Evolutionary conservation across 495 filamentous ascomycete species (phyloP), one percentile per base, ranked within the genome.

Genomic region (Neurospora intermedia): DNA sequence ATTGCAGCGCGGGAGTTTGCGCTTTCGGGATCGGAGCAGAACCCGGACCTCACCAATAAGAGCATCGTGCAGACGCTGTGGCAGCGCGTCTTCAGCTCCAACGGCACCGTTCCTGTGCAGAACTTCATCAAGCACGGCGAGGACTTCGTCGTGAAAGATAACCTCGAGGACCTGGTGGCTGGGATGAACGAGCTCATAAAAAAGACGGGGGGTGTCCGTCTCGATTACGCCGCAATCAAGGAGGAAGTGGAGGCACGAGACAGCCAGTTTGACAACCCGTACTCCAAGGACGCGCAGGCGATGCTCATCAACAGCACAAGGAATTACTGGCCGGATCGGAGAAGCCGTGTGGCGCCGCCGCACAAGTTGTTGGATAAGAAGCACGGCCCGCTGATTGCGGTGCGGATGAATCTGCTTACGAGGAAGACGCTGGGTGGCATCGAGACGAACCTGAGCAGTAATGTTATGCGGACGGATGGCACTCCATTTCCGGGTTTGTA

Each of bases 11-110:
- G 83, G 43, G 85, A 87, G 76, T 87, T 87, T 62, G 84, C 83
- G 43, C 82, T 87, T 16, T 87, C 85, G 0, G 85, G 85, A 10
- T 87, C 85, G 1, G 85, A 87, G 74, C 85, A 87, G 74, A 87
- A 87, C 80, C 83, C 83, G 10, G 85, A 87, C 75, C 59, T 87
- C n/a, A 85, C 85, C 7, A 75, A 54, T 78, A 87, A 87, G 78
- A 85, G 82, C 74, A 74, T 86, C 71, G 84, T 83, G 82, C 79
- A 83, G 69, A 35, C 84, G 15, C 78, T 87, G 15, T 77, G 48
- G 43, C 83, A 79, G 77, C 83, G 85, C n/a, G 18, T 86, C 42
- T 81, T 86, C 72, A 79, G 83, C 75, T 80, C 77, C 54, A 84
- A 83, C 72, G 85, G 85, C 35, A 83, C 84, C 8, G 70, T 82